Evolutionary conservation across 768 basidiomycete genomes (phyloP).

Genomic region (Nidula microcarpa): DNA sequence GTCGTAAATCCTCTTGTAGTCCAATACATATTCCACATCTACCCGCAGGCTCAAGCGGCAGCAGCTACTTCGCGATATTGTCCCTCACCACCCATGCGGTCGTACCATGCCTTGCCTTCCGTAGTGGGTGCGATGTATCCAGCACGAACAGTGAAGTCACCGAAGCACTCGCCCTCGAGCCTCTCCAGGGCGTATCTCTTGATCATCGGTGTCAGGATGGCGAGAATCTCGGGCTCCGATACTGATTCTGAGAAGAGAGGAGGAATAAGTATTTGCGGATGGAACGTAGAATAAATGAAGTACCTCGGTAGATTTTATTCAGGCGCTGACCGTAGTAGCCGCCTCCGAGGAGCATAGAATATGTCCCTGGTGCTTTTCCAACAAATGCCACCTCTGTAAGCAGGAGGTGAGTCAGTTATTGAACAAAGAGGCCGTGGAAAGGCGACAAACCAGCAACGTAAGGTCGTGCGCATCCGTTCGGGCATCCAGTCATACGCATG

Average conservation of each 20-base stretch:
- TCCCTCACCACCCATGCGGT: constrained; percentile 78
- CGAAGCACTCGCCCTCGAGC: constrained; percentile 85
- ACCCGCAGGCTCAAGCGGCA: not conserved
- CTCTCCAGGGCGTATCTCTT: constrained; percentile 89
- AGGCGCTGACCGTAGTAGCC: constrained; percentile 92
- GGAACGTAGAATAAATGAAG: constrained; percentile 5
- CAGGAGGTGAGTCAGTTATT: constrained; percentile 1
- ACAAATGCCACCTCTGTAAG: constrained; percentile 87
- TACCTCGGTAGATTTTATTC: constrained; percentile 93
- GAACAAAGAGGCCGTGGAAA: not conserved
- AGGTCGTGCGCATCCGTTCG: constrained; percentile 90
- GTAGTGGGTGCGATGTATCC: constrained; percentile 88
- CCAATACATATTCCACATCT: too few species aligned
- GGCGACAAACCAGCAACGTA: constrained; percentile 73
- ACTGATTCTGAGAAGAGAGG: constrained; percentile 58
- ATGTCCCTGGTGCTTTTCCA: constrained; percentile 91
- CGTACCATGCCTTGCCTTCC: constrained; percentile 85
- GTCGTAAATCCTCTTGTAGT: too few species aligned
- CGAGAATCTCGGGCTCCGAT: constrained; percentile 87
- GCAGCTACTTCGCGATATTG: constrained; percentile 33
- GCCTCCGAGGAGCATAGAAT: constrained; percentile 94
- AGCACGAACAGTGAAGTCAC: constrained; percentile 90
- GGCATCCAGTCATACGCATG: constrained; percentile 99
- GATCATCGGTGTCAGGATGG: constrained; percentile 91
- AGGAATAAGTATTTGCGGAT: not conserved